Evolutionary conservation across 768 basidiomycete genomes (phyloP).

Genomic region (Leucogyrophana mollusca): DNA sequence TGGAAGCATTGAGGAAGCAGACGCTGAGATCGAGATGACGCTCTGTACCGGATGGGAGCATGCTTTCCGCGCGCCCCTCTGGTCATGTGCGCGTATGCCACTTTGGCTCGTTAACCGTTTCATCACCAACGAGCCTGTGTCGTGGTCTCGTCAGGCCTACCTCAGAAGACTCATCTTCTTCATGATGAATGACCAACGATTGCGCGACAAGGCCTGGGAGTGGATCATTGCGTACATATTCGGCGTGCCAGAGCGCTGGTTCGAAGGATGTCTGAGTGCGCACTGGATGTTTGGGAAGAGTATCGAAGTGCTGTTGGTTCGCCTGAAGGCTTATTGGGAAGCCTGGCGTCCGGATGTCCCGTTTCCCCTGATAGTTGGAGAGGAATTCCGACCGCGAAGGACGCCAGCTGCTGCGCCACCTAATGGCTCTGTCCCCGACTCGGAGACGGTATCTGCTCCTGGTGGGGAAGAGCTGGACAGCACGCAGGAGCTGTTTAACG

Average conservation of each 20-base stretch:
- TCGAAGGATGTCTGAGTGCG: slow-evolving; percentile 24
- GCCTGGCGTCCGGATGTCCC: slow-evolving; percentile 19
- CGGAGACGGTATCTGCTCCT: background rate
- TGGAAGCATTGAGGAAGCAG: slow-evolving; percentile 8
- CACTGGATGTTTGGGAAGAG: slow-evolving; percentile 26
- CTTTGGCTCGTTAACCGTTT: slow-evolving; percentile 21
- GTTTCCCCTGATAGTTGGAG: slow-evolving; percentile 16
- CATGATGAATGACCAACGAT: slow-evolving; percentile 16
- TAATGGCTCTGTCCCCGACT: background rate
- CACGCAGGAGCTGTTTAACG: background rate
- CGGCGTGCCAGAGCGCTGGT: slow-evolving; percentile 30
- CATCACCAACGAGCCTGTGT: slow-evolving; percentile 17
- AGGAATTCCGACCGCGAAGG: slow-evolving; percentile 1
- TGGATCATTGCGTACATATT: slow-evolving; percentile 29
- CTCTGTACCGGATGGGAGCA: slow-evolving; percentile 30
- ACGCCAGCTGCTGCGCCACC: background rate
- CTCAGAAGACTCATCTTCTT: slow-evolving; percentile 19
- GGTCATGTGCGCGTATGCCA: slow-evolving; percentile 32
- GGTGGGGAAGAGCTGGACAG: slow-evolving; percentile 1
- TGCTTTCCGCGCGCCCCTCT: slow-evolving; percentile 27
- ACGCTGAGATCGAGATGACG: slow-evolving; percentile 12
- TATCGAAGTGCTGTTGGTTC: slow-evolving; percentile 20
- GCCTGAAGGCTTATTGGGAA: slow-evolving; percentile 24
- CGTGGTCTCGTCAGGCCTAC: slow-evolving; percentile 21
- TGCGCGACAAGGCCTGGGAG: slow-evolving; percentile 11